Evolutionary conservation across 768 basidiomycete genomes (phyloP).

Genomic region (Coprinopsis sp.): DNA sequence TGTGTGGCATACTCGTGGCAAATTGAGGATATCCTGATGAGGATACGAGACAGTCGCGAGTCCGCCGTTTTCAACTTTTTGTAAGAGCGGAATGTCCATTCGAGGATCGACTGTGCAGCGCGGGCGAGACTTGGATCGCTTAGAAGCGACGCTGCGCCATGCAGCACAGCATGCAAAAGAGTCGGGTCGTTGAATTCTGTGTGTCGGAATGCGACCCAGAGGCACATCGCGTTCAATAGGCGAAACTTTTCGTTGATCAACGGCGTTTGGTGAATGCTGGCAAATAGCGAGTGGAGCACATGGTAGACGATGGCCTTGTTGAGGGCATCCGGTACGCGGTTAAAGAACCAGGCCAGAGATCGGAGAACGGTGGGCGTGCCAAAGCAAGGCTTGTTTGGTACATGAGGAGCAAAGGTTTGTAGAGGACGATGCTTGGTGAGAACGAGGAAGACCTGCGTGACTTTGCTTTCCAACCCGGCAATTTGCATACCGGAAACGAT

Average conservation of each 20-base stretch:
- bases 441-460: conserved; percentile 41
- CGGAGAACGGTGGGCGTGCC: conserved; percentile 44
- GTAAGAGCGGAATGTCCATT: conserved; percentile 67
- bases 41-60: conserved; percentile 53
- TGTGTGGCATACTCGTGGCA: conserved; percentile 49
- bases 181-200: conserved; percentile 51
- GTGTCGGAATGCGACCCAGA: conserved; percentile 66
- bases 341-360: conserved; percentile 58
- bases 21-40: conserved; percentile 63
- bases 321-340: conserved; percentile 36
- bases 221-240: conserved; percentile 61
- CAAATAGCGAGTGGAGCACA: conserved; percentile 67
- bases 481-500: conserved; percentile 44
- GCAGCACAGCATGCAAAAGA: conserved; percentile 64
- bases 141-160: conserved; percentile 62
- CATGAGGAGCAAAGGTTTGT: conserved; percentile 48
- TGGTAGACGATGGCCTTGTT: conserved; percentile 69
- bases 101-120: conserved; percentile 70
- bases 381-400: conserved; percentile 64
- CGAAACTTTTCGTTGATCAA: conserved; percentile 84
- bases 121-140: conserved; percentile 62
- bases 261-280: conserved; percentile 57
- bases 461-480: conserved; percentile 29
- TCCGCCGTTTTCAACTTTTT: conserved; percentile 36
- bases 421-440: conserved; percentile 49